These are phyloP conservation scores for Acer yangbiense DNA, from an alignment of 345 rosid genomes.

Conservation along the genomic window DNA sequence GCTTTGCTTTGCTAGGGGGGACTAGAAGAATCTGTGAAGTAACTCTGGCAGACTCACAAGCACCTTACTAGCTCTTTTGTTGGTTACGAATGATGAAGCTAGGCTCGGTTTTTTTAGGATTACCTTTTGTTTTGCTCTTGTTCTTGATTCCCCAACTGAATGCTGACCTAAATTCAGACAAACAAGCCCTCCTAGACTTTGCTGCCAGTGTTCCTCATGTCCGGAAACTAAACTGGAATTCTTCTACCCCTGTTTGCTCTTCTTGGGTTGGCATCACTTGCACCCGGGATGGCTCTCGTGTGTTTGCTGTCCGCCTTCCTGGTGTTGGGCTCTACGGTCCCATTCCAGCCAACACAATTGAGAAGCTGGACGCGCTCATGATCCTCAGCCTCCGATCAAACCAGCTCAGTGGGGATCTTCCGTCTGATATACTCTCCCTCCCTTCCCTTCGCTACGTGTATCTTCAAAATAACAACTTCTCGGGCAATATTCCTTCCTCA, in stretches of 20 bases:
- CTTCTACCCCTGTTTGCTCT: slow-evolving; percentile 47
- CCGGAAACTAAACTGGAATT: slow-evolving; percentile 81
- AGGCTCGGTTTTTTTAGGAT: slow-evolving; percentile 24
- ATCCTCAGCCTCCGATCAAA: slow-evolving; percentile 83
- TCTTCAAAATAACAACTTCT: slow-evolving; percentile 83
- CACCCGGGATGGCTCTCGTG: slow-evolving; percentile 48
- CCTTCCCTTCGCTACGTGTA: slow-evolving; percentile 64
- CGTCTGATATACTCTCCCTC: slow-evolving; percentile 68
- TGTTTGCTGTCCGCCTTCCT: slow-evolving; percentile 73
- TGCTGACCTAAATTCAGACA: slow-evolving; percentile 64
- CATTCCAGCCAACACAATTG: slow-evolving; percentile 76
- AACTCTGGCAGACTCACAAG: not conserved
- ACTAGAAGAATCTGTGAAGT: slow-evolving; percentile 16
- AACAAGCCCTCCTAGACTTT: slow-evolving; percentile 77
- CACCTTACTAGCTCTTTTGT: not conserved
- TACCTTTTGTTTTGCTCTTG: slow-evolving; percentile 38
- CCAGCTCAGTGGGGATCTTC: slow-evolving; percentile 63
- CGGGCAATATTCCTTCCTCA: slow-evolving; percentile 65
- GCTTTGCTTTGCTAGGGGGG: slow-evolving; percentile 13
- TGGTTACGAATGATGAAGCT: slow-evolving; percentile 43
- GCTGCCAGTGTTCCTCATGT: slow-evolving; percentile 67
- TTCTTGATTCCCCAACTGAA: slow-evolving; percentile 31
- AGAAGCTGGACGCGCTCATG: slow-evolving; percentile 68
- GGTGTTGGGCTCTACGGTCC: slow-evolving; percentile 79
- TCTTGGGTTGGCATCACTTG: slow-evolving; percentile 89